Percentiles rank a stretch among this genome's conserved stretches.
Conservation (phyloP, 805 yeast genomes). For the Yarrowia hollandica region DNA sequence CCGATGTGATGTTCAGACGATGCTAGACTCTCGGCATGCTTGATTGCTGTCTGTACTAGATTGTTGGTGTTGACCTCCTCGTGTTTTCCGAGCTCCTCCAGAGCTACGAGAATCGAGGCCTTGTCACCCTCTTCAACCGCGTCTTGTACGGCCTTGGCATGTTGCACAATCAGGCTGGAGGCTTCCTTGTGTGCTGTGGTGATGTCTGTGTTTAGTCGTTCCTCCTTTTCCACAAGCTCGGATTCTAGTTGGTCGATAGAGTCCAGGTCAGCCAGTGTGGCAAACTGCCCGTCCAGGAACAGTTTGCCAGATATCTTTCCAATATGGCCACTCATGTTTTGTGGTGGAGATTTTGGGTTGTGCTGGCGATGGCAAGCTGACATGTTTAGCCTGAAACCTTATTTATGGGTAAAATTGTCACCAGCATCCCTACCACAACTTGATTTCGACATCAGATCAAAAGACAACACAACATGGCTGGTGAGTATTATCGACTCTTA, state of each 20-base stretch:
- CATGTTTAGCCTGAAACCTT: background rate
- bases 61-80: slow-evolving; percentile 5
- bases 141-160: background rate
- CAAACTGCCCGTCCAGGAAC: slow-evolving; percentile 10
- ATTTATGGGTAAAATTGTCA: background rate
- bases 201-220: background rate
- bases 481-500: background rate
- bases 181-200: background rate
- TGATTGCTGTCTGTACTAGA: background rate
- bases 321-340: slow-evolving; percentile 16
- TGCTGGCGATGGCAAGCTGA: background rate
- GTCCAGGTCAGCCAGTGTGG: slow-evolving; percentile 2
- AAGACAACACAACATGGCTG: slow-evolving; percentile 8
- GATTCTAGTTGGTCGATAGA: background rate
- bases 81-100: slow-evolving; percentile 1
- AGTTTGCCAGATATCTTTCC: slow-evolving; percentile 7
- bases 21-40: slow-evolving; percentile 2
- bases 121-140: slow-evolving; percentile 8
- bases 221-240: slow-evolving; percentile 1
- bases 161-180: background rate
- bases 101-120: background rate
- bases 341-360: background rate
- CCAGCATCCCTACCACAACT: background rate
- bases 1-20: slow-evolving; percentile 14
- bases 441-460: background rate